These are phyloP conservation scores for Porogramme epimiltina DNA, from an alignment of 1,284 basidiomycete genomes.

Conservation along the genomic window DNA sequence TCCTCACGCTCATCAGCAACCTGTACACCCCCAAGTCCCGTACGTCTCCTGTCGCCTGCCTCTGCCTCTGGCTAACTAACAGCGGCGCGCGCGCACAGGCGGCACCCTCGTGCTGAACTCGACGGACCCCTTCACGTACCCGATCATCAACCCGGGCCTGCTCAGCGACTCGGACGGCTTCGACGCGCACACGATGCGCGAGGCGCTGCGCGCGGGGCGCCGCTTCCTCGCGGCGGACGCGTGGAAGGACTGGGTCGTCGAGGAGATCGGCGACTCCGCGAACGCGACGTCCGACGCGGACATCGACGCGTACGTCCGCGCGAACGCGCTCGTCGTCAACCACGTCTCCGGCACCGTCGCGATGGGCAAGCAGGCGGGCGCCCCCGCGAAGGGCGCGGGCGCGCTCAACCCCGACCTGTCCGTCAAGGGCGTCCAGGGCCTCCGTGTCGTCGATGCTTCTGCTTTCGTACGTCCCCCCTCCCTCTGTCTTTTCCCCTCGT, in stretches of 20 bases:
- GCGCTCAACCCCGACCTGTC: conserved; percentile 34
- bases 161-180: conserved; percentile 21
- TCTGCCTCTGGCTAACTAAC: neutral
- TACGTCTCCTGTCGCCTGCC: conserved; percentile 1
- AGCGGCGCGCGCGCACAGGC: conserved; percentile 9
- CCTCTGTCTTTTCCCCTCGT: too few relatives aligned
- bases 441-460: conserved; percentile 37
- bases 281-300: conserved; percentile 12
- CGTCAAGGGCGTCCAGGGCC: conserved; percentile 32
- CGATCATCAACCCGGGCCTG: conserved; percentile 25
- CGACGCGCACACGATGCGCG: conserved; percentile 22
- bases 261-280: neutral
- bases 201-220: conserved; percentile 16
- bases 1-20: conserved; percentile 12
- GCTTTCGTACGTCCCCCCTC: conserved; percentile 27
- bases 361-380: conserved; percentile 1
- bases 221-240: conserved; percentile 22
- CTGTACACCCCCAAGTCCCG: conserved; percentile 15
- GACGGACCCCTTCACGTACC: conserved; percentile 22
- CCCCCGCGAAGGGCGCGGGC: neutral
- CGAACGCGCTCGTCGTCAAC: conserved; percentile 9
- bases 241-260: conserved; percentile 15
- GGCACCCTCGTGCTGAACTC: conserved; percentile 27
- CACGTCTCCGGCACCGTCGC: conserved; percentile 6
- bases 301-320: conserved; percentile 14